Evolutionary conservation across 2,329 filamentous ascomycete genomes (phyloP).

Genomic region (Xylariaceae sp.): DNA sequence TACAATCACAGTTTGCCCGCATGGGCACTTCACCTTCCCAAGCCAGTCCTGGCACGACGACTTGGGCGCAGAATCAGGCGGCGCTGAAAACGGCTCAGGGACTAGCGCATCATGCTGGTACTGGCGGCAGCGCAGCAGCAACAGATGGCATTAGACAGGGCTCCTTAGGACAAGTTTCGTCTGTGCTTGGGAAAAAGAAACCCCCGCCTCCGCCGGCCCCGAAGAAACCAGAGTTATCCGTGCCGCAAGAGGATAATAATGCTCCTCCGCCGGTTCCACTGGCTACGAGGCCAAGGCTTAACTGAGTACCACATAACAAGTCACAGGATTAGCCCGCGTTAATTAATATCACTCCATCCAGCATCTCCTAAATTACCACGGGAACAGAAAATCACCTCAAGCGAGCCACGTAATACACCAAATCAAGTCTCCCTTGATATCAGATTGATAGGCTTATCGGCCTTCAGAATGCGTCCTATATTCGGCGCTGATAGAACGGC

Average conservation of each 20-base stretch:
- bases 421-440: slow-evolving; percentile 6
- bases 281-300: slow-evolving; percentile 55
- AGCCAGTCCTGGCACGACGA: slow-evolving; percentile 56
- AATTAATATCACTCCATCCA: neutral
- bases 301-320: slow-evolving; percentile 1
- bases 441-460: slow-evolving; percentile 24
- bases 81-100: slow-evolving; percentile 65
- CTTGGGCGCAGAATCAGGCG: slow-evolving; percentile 69
- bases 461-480: slow-evolving; percentile 14
- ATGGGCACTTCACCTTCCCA: slow-evolving; percentile 44
- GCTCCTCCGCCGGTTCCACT: slow-evolving; percentile 59
- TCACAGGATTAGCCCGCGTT: neutral
- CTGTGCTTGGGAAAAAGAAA: slow-evolving; percentile 54
- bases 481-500: slow-evolving; percentile 28
- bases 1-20: slow-evolving; percentile 71
- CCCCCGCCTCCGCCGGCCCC: slow-evolving; percentile 49
- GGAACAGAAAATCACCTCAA: neutral
- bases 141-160: slow-evolving; percentile 48
- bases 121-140: neutral
- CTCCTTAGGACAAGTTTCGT: slow-evolving; percentile 5
- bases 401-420: neutral
- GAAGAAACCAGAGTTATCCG: slow-evolving; percentile 54
- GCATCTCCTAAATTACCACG: neutral
- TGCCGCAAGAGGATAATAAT: slow-evolving; percentile 36
- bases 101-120: too few species aligned